Evolutionary conservation across 495 filamentous ascomycete species (phyloP).

Genomic region (Penicillium parvum): DNA sequence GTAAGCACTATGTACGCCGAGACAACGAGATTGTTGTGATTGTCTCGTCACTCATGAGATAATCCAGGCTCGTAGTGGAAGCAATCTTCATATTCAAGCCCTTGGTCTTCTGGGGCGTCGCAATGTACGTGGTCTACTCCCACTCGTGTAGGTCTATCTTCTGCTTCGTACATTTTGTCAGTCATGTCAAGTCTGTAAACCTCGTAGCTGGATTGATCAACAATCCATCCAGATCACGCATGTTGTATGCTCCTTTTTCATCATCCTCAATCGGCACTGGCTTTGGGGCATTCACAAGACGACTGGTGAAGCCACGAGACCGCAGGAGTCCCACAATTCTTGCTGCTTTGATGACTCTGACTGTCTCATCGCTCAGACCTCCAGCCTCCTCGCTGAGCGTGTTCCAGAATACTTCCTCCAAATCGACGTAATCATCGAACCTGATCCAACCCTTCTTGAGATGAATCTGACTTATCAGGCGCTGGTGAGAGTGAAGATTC

Average conservation of each 20-base stretch:
- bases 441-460: slow-evolving; percentile 33
- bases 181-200: slow-evolving; percentile 20
- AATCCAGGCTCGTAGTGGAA: no score
- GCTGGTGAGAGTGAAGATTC: slow-evolving; percentile 34
- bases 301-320: slow-evolving; percentile 35
- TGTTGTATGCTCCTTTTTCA: slow-evolving; percentile 35
- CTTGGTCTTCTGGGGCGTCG: no score
- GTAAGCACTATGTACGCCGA: no score
- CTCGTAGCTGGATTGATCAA: slow-evolving; percentile 32
- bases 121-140: no score
- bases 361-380: slow-evolving; percentile 21
- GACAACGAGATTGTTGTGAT: no score
- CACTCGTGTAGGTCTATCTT: no score
- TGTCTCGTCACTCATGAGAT: no score
- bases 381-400: slow-evolving; percentile 28
- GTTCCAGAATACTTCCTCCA: slow-evolving; percentile 32
- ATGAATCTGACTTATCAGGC: slow-evolving; percentile 29
- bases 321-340: slow-evolving; percentile 33
- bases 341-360: slow-evolving; percentile 31
- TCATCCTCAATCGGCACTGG: slow-evolving; percentile 35
- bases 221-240: slow-evolving; percentile 35
- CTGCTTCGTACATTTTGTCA: background rate
- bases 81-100: no score
- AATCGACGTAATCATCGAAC: slow-evolving; percentile 30
- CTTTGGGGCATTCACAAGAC: slow-evolving; percentile 31